These are phyloP conservation scores for Metschnikowia cerradonensis DNA, from an alignment of 805 yeast species.

Conservation along the genomic window DNA sequence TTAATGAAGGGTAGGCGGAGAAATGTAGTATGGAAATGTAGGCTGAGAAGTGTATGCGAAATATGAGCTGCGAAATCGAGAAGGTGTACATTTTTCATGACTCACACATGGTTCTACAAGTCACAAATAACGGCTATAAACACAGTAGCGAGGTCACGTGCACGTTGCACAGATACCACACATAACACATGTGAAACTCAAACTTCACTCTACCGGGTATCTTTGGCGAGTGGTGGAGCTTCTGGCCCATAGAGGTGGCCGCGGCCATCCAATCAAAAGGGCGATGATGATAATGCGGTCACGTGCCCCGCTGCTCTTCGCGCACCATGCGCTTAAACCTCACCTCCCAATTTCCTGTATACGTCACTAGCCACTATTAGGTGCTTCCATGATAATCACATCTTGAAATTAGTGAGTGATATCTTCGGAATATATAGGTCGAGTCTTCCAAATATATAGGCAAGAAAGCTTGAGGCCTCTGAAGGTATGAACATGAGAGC, in stretches of 20 bases:
- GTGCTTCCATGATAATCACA: background rate
- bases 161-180: no score
- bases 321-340: background rate
- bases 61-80: background rate
- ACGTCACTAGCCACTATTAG: background rate
- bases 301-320: background rate
- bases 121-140: background rate
- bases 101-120: background rate
- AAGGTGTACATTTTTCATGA: background rate
- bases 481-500: no score
- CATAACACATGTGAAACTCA: no score
- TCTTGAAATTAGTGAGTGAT: no score
- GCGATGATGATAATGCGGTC: conserved; percentile 13
- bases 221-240: no score
- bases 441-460: no score
- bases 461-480: no score
- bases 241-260: background rate
- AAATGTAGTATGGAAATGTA: no score
- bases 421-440: no score
- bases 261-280: conserved; percentile 9
- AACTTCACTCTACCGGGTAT: no score
- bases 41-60: background rate
- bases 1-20: background rate
- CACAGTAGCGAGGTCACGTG: background rate
- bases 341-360: background rate